Conservation (phyloP, 2,329 filamentous ascomycete species). For the Hypoxylon sp. region DNA sequence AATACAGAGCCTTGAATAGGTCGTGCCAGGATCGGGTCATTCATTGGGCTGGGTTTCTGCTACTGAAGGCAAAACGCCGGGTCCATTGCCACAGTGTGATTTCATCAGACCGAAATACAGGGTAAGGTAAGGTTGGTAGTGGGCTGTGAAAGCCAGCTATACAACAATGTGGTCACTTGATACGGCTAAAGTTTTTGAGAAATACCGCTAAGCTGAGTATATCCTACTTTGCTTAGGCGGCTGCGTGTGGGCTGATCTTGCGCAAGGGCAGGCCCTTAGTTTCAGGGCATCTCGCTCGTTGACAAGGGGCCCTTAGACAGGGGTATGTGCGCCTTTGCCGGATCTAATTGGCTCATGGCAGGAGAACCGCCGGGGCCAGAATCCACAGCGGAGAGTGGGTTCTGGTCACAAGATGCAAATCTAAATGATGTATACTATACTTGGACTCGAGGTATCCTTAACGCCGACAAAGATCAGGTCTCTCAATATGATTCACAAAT, state of each 20-base stretch:
- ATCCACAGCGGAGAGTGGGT: slow-evolving; percentile 38
- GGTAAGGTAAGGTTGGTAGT: slow-evolving; percentile 29
- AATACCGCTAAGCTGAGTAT: slow-evolving; percentile 32
- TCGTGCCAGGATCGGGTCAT: slow-evolving; percentile 22
- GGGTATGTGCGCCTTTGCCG: slow-evolving; percentile 4
- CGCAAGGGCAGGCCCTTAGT: slow-evolving; percentile 37
- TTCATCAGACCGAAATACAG: slow-evolving; percentile 31
- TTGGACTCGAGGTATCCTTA: slow-evolving; percentile 28
- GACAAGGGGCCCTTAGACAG: slow-evolving; percentile 26
- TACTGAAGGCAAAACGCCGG: slow-evolving; percentile 34
- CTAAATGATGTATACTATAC: slow-evolving; percentile 35
- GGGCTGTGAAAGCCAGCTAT: slow-evolving; percentile 33
- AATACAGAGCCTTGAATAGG: slow-evolving; percentile 26
- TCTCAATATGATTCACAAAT: slow-evolving; percentile 29
- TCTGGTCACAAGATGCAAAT: slow-evolving; percentile 44
- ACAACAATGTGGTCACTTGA: slow-evolving; percentile 44
- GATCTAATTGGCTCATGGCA: slow-evolving; percentile 29
- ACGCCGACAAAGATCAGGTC: slow-evolving; percentile 24
- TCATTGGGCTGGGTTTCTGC: slow-evolving; percentile 19
- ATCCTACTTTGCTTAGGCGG: slow-evolving; percentile 31
- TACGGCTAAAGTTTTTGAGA: slow-evolving; percentile 35
- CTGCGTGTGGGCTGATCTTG: slow-evolving; percentile 39
- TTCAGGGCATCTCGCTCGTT: slow-evolving; percentile 37
- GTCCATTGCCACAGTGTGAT: slow-evolving; percentile 40
- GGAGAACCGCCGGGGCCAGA: slow-evolving; percentile 38